A percentile compares a stretch with the other conserved stretches of the same genome.
Conservation (phyloP, 2,329 filamentous ascomycete species). For the Pyricularia grisea region DNA sequence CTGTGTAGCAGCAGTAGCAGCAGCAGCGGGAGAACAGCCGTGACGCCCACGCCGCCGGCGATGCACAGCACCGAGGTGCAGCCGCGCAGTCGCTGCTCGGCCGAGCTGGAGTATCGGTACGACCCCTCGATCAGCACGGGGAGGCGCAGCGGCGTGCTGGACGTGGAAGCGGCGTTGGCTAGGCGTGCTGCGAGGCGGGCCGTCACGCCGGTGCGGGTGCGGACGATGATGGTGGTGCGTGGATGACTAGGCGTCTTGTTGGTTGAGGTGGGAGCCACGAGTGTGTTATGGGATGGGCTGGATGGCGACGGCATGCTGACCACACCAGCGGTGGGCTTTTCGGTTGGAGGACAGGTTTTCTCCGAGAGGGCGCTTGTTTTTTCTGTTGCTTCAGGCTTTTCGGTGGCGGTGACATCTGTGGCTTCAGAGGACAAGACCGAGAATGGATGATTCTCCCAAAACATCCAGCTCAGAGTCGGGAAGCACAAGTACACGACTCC, state of each 20-base stretch:
- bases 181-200: conserved; percentile 2
- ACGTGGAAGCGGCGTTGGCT: not conserved
- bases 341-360: no score
- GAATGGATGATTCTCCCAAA: conserved; percentile 43
- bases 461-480: conserved; percentile 22
- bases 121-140: conserved; percentile 19
- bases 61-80: conserved; percentile 19
- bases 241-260: not conserved
- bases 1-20: no score
- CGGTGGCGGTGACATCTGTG: not conserved
- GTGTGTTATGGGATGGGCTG: not conserved
- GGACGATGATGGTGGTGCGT: conserved; percentile 14
- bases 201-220: conserved; percentile 16
- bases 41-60: conserved; percentile 23
- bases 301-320: not conserved
- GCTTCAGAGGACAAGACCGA: conserved; percentile 25
- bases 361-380: no score
- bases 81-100: conserved; percentile 11
- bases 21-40: conserved; percentile 17
- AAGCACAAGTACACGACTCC: conserved; percentile 25
- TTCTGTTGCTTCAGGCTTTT: not conserved
- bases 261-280: not conserved
- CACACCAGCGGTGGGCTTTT: not conserved
- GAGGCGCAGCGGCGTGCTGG: conserved; percentile 5
- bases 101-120: conserved; percentile 13